Evolutionary conservation across 208 protist species (phyloP), one percentile per base, ranked within the genome.

Genomic region (Porcisia deanei): DNA sequence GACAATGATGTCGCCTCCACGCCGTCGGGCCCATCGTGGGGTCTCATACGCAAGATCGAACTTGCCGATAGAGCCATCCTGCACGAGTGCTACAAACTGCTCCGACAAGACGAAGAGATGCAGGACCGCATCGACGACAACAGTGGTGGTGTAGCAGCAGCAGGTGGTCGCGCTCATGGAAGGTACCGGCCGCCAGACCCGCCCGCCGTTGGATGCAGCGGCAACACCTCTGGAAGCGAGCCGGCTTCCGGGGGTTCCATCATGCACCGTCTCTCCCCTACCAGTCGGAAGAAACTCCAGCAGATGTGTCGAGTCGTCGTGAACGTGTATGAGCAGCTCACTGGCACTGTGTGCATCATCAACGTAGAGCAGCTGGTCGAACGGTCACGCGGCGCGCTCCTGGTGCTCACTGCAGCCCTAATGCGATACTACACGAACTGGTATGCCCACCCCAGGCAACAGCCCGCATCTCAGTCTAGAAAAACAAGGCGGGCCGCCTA

Each of bases 371-470:
- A 92, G 74, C 75, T 96, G 7, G 58, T 83, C 58, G 71, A 79
- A 39, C 83, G 89, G 18, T 60, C 79, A 25, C 89, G 92, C 49
- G 80, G 83, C 10, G 59, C 76, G 37, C 82, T 88, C 65, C 80
- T 96, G 5, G 80, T 96, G 1, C 82, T 94, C 41, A 81, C 94
- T 25, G 90, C 90, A 10, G 84, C 82, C 6, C 78, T 96, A 30
- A 77, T 96, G 75, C 85, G 87, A 14, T 84, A 92, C 80, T 93
- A 89, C 74, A 83, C 92, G 18, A 93, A 91, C 71, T 96, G 89
- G 88, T 70, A 87, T 30, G 83, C 86, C 49, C 81, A 84, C 60
- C 77, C 81, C 37, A 71, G 82, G 4, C 88, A 86, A 65, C 76
- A 79, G 43, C 82, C 85, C 18, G 59, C 74, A 37, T 75, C 75